phyloP scores from a whole-genome alignment of 2,329 filamentous ascomycete species.

The Hymenoscyphus linearis region DNA sequence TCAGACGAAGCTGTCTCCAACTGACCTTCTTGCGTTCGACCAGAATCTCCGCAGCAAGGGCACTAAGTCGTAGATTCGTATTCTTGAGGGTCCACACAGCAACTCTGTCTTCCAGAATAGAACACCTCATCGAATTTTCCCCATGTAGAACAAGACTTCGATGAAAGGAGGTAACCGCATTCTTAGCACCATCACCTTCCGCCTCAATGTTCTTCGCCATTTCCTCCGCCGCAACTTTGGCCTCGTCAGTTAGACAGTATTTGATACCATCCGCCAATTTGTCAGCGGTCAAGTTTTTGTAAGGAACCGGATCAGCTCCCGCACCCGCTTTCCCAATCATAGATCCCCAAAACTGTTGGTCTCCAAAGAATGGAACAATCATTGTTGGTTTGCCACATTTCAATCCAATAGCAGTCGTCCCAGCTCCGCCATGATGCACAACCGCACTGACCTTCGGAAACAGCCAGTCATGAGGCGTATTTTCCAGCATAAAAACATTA shows the following conservation, averaged over 20 bases:
- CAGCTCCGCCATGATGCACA: conserved; percentile 73
- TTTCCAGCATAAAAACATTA: conserved; percentile 66
- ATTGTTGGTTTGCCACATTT: conserved; percentile 68
- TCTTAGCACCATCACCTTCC: conserved; percentile 63
- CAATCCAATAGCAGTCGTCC: conserved; percentile 69
- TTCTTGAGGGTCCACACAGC: conserved; percentile 63
- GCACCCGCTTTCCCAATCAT: conserved; percentile 61
- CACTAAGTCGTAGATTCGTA: conserved; percentile 54
- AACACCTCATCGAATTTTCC: conserved; percentile 56
- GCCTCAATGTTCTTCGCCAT: conserved; percentile 56
- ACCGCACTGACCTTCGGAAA: conserved; percentile 62
- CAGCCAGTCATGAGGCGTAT: conserved; percentile 72
- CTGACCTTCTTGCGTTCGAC: conserved; percentile 55
- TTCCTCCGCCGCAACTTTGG: conserved; percentile 49
- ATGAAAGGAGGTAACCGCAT: conserved; percentile 65
- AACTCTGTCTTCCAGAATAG: conserved; percentile 55
- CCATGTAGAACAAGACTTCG: conserved; percentile 49
- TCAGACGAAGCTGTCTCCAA: conserved; percentile 58
- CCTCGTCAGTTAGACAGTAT: conserved; percentile 58
- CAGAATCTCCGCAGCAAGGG: conserved; percentile 60
- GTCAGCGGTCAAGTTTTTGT: conserved; percentile 60
- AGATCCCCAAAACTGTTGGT: conserved; percentile 72
- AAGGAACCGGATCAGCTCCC: conserved; percentile 61
- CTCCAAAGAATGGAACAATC: conserved; percentile 75
- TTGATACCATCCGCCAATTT: conserved; percentile 66